Evolutionary conservation across 2,329 filamentous ascomycete species (phyloP), one percentile per base, ranked within the genome.

Genomic region (Grosmannia clavigera): DNA sequence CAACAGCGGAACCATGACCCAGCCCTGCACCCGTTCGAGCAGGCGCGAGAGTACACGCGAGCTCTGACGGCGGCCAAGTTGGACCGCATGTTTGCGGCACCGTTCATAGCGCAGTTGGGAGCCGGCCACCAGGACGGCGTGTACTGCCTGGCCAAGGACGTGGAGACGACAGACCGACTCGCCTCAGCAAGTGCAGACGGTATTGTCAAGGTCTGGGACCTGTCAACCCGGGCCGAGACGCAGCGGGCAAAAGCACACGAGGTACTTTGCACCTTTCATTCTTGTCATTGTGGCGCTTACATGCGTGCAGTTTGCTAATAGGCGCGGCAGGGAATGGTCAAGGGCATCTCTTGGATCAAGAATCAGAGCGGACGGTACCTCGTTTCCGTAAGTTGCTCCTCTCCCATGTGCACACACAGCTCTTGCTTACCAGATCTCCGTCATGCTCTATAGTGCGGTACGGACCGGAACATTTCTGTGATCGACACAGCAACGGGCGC

Each of bases 81-180:
- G 63, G 90, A 96, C 75, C 87, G 92, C 67, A 92, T 96, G 87
- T 95, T 73, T 55, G 81, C 78, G 9, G 75, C 76, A 61, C 77
- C 78, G 3, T 96, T 96, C 69, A 75, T 99, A 53, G 88, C 82
- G 0, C 90, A 96, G 71, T 83, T 99, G 29, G 92, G 92, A 59
- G 81, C 83, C 38, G 92, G 94, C 25, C 94, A 99, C 74, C 89
- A 96, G 60, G 94, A 99, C 69, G 94, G 94, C 64, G 84, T 88
- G 11, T 94, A 92, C 72, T 83, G 83, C 43, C 83, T 94, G 71
- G 86, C 87, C 62, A 91, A 91, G 71, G 90, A 94, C 66, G 87
- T 87, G 7, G 84, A 83, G 66, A 86, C 85, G 9, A 74, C 92
- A 31, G 81, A 90, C 66, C 78, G 85, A 61, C 82, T 92, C 66